Conservation (phyloP, 305 asterid genomes). For the Ilex paraguariensis region DNA sequence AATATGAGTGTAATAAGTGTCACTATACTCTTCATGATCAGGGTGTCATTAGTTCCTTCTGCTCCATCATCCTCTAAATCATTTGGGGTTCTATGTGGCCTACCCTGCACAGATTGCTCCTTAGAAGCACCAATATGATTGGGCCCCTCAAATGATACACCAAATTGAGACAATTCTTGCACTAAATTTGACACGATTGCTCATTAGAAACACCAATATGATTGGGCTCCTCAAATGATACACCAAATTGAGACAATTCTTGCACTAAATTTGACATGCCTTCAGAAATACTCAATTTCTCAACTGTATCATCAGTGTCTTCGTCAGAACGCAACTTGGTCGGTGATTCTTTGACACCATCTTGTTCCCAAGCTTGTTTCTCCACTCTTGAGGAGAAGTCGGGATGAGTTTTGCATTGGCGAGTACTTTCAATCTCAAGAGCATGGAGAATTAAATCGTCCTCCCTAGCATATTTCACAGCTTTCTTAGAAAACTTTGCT, state of each 20-base stretch:
- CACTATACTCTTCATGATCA: too few relatives aligned
- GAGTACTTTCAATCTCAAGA: slow-evolving; percentile 69
- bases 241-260: too few relatives aligned
- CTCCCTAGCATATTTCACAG: slow-evolving; percentile 73
- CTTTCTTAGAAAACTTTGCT: slow-evolving; percentile 45
- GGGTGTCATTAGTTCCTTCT: slow-evolving; percentile 47
- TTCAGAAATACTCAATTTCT: slow-evolving; percentile 26
- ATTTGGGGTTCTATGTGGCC: slow-evolving; percentile 42
- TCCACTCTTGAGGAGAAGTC: slow-evolving; percentile 16
- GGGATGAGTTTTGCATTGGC: slow-evolving; percentile 35
- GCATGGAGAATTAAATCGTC: slow-evolving; percentile 90
- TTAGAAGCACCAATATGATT: slow-evolving; percentile 6
- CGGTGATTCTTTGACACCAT: slow-evolving; percentile 24
- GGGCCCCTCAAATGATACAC: slow-evolving; percentile 56
- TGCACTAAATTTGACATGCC: slow-evolving; percentile 39
- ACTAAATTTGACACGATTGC: too few relatives aligned
- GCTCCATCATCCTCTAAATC: slow-evolving; percentile 76
- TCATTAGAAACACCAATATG: too few relatives aligned
- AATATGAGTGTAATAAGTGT: too few relatives aligned
- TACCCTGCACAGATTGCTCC: slow-evolving; percentile 17
- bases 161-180: slow-evolving; percentile 55
- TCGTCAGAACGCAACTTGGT: slow-evolving; percentile 25
- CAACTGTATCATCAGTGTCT: slow-evolving; percentile 27
- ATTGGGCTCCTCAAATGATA: too few relatives aligned
- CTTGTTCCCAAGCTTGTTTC: slow-evolving; percentile 16